These are phyloP conservation scores for Rhododendron simsii DNA, from an alignment of 148 eudicot species.

Conservation along the genomic window DNA sequence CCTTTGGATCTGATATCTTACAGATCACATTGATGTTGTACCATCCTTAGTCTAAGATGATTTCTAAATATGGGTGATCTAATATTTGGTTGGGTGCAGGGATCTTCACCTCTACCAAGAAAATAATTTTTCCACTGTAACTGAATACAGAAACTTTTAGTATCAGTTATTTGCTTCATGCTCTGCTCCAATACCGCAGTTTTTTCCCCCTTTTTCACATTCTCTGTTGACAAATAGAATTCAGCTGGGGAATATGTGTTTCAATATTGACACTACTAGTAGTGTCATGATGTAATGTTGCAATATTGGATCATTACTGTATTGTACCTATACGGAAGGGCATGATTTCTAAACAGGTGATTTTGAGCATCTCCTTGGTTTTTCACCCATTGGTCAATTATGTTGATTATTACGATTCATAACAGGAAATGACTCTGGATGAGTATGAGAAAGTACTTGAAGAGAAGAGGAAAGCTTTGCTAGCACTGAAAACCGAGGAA, in stretches of 20 bases:
- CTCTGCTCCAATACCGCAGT: too few species aligned
- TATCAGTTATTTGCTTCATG: neutral
- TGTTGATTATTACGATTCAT: neutral
- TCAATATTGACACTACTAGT: too few species aligned
- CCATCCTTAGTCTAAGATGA: too few species aligned
- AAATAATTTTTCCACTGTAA: neutral
- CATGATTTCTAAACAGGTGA: neutral
- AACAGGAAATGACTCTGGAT: conserved; percentile 73
- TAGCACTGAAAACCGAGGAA: conserved; percentile 51
- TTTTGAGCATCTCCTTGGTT: neutral
- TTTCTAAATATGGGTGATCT: neutral
- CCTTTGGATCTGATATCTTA: too few species aligned
- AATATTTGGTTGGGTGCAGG: neutral
- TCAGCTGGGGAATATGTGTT: neutral
- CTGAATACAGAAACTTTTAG: neutral
- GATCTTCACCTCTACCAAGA: neutral
- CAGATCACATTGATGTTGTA: too few species aligned
- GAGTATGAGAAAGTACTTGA: conserved; percentile 78
- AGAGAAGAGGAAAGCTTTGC: conserved; percentile 79
- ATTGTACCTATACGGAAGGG: neutral
- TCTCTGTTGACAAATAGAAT: neutral
- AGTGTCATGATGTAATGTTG: too few species aligned
- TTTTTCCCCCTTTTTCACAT: neutral
- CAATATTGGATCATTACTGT: too few species aligned
- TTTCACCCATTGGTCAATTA: neutral